Evolutionary conservation across 2,329 filamentous ascomycete genomes (phyloP).

Genomic region (Verticillium tricorpus): DNA sequence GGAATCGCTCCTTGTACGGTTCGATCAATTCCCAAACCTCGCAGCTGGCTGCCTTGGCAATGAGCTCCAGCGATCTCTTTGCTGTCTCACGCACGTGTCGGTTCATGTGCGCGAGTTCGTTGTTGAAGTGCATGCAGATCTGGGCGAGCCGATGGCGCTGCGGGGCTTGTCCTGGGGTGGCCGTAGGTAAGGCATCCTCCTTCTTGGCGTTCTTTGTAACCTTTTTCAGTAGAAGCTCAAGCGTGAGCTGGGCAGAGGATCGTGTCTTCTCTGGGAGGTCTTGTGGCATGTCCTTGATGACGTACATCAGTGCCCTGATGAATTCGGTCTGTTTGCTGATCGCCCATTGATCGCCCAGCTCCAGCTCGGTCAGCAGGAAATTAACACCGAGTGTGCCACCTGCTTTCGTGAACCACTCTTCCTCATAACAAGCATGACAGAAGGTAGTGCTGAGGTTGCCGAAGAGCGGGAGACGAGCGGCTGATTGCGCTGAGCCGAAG

Average conservation of each 20-base stretch:
- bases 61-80: constrained; percentile 72
- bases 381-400: constrained; percentile 89
- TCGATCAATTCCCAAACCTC: constrained; percentile 85
- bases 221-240: constrained; percentile 72
- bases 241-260: constrained; percentile 73
- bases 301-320: constrained; percentile 86
- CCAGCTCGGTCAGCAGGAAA: constrained; percentile 77
- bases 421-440: constrained; percentile 91
- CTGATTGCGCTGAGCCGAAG: constrained; percentile 68
- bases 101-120: constrained; percentile 92
- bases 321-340: constrained; percentile 80
- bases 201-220: constrained; percentile 78
- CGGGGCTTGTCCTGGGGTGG: constrained; percentile 29
- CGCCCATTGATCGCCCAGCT: constrained; percentile 81
- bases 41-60: constrained; percentile 72
- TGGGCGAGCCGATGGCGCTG: constrained; percentile 60
- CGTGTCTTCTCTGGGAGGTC: constrained; percentile 90
- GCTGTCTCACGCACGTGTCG: constrained; percentile 87
- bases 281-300: constrained; percentile 96
- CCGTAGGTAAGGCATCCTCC: constrained; percentile 58
- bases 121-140: constrained; percentile 80
- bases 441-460: constrained; percentile 76
- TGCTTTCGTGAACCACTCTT: constrained; percentile 98
- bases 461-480: constrained; percentile 80
- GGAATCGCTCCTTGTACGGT: constrained; percentile 82